Conservation (phyloP, 192 early-diverging fungal genomes). For the Coemansia sp. region DNA sequence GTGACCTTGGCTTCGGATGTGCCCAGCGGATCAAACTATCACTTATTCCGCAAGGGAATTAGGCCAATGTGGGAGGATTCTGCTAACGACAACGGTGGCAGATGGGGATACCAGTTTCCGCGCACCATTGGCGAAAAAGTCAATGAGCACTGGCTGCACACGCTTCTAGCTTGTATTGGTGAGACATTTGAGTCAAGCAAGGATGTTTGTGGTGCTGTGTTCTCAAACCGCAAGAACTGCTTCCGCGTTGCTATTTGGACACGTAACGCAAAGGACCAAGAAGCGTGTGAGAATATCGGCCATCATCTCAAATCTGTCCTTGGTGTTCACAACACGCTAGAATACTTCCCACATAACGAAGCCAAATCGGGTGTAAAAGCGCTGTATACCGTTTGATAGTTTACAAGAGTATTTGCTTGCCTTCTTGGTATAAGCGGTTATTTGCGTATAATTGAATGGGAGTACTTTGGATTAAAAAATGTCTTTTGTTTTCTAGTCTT, state of each 20-base stretch:
- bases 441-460: no score
- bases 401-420: no score
- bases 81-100: constrained; percentile 86
- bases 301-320: constrained; percentile 60
- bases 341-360: constrained; percentile 62
- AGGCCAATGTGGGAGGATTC: constrained; percentile 95
- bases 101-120: constrained; percentile 79
- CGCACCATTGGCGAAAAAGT: constrained; percentile 73
- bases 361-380: constrained; percentile 26
- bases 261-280: constrained; percentile 42
- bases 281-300: constrained; percentile 53
- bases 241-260: constrained; percentile 90
- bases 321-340: constrained; percentile 51
- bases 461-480: no score
- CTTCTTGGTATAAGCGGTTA: no score
- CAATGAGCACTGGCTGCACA: constrained; percentile 84
- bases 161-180: constrained; percentile 84
- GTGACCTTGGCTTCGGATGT: constrained; percentile 74
- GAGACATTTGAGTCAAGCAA: constrained; percentile 76
- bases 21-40: constrained; percentile 83
- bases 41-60: constrained; percentile 89
- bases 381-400: constrained; percentile 32
- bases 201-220: constrained; percentile 87
- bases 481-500: no score
- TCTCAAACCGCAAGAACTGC: constrained; percentile 78